Evolutionary conservation across 1,139 yeast genomes (phyloP).

Genomic region (Blastobotrys indianensis): DNA sequence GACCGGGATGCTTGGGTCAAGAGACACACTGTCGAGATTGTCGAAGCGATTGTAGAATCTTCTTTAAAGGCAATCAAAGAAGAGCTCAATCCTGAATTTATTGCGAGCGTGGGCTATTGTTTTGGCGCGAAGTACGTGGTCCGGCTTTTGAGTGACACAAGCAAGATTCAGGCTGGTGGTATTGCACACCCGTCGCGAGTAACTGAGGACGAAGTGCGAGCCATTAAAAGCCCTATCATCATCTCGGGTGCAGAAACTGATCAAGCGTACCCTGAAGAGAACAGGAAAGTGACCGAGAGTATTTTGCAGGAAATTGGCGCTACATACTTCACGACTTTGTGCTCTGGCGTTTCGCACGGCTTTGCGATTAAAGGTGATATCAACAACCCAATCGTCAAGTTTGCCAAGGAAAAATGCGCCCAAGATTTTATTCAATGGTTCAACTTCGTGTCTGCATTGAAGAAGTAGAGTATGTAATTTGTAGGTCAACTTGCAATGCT

Average conservation of each 20-base stretch:
- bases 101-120: constrained; percentile 72
- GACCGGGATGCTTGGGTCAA: constrained; percentile 47
- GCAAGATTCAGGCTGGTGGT: constrained; percentile 54
- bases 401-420: constrained; percentile 67
- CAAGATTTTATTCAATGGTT: constrained; percentile 56
- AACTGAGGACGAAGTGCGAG: constrained; percentile 54
- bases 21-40: constrained; percentile 46
- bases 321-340: constrained; percentile 54
- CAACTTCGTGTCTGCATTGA: constrained; percentile 16
- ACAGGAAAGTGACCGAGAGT: constrained; percentile 55
- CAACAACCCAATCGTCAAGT: constrained; percentile 46
- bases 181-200: constrained; percentile 79
- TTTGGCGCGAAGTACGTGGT: constrained; percentile 71
- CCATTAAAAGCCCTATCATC: constrained; percentile 53
- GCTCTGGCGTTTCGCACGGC: constrained; percentile 64
- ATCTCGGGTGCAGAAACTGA: constrained; percentile 74
- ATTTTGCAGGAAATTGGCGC: constrained; percentile 46
- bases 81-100: constrained; percentile 45
- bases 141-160: constrained; percentile 45
- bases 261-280: constrained; percentile 52
- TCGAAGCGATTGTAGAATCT: constrained; percentile 39
- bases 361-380: constrained; percentile 73
- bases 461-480: background rate
- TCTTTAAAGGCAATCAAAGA: constrained; percentile 42
- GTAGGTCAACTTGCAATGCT: too few relatives aligned